Evolutionary conservation across 73 alveolate genomes (phyloP), one percentile per base, ranked within the genome.

Genomic region (Tetrahymena malaccensis): DNA sequence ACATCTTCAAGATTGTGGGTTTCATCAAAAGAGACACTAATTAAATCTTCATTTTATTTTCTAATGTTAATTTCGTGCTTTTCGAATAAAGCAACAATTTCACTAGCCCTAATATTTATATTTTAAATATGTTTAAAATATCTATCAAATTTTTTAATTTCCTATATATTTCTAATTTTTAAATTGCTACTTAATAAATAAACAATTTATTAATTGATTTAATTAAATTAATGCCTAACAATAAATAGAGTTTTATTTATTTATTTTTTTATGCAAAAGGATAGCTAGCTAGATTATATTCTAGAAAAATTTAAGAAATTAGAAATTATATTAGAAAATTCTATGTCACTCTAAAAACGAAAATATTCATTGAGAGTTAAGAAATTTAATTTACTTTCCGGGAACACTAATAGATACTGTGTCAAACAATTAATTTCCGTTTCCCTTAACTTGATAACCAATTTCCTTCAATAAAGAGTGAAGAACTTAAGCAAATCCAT

Each of bases 11-110:
- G 85, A 10, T 97, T 93, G 37, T 97, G 97, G 44, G 99, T 97
- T 95, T 98, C 99, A 93, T 98, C 99, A 56, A 98, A 96, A 94
- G 99, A 44, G 15, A 98, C 95, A 17, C 97, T 93, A 37, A 98
- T 94, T n/a, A 89, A 85, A 43, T 57, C 56, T 85, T 96, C 98
- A 43, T 96, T 33, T 44, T 94, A 94, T 34, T 70, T 70, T 33
- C 99, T 95, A 34, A 98, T 13, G 97, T 98, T 98, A 93, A 98
- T 97, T 94, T 97, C 97, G 21, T 96, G 94, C 58, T 96, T 94
- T 56, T 70, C 94, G 58, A 57, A 89, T 25, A 95, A 85, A 27
- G 34, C 55, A 43, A 94, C 40, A 6, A 94, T 17, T 55, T 84
- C 85, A 16, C 50, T 34, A 34, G 96, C 96, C 38, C 93, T 93